A percentile compares a stretch with the other conserved stretches of the same genome.
Evolutionary conservation across 495 filamentous ascomycete species (phyloP).

Genomic region (Xylaria sp.): DNA sequence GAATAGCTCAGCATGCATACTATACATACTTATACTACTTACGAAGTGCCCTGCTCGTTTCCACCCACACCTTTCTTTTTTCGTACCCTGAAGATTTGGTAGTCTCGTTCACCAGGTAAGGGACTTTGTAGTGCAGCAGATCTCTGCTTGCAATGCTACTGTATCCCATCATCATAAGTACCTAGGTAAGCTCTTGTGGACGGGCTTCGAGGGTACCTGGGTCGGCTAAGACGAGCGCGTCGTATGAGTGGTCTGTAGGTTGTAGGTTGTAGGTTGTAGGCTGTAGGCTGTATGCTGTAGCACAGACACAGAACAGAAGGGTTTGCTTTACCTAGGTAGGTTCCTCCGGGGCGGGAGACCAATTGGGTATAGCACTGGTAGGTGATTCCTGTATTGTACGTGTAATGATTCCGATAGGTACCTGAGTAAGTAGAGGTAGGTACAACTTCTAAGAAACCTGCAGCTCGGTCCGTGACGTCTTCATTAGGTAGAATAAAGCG

Average conservation of each 20-base stretch:
- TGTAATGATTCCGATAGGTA: background rate
- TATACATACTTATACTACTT: too few species aligned
- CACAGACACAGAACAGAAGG: constrained; percentile 16
- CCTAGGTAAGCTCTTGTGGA: too few species aligned
- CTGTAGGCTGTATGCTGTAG: too few species aligned
- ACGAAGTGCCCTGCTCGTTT: background rate
- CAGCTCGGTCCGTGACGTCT: too few species aligned
- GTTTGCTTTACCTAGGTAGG: background rate
- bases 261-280: too few species aligned
- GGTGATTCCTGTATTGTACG: background rate
- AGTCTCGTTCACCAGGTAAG: background rate
- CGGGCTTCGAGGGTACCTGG: background rate
- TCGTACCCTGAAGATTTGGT: background rate
- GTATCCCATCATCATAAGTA: background rate
- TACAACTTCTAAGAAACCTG: background rate
- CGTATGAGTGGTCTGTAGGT: constrained; percentile 15
- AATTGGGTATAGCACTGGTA: background rate
- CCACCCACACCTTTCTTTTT: constrained; percentile 10
- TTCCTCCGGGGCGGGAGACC: background rate
- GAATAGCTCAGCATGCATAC: too few species aligned
- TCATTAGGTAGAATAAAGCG: background rate
- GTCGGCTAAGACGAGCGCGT: background rate
- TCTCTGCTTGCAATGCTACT: background rate
- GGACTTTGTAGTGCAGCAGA: background rate
- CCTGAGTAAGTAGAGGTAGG: too few species aligned